phyloP scores from a whole-genome alignment of 495 filamentous ascomycete genomes.

The Penicillium daleae region DNA sequence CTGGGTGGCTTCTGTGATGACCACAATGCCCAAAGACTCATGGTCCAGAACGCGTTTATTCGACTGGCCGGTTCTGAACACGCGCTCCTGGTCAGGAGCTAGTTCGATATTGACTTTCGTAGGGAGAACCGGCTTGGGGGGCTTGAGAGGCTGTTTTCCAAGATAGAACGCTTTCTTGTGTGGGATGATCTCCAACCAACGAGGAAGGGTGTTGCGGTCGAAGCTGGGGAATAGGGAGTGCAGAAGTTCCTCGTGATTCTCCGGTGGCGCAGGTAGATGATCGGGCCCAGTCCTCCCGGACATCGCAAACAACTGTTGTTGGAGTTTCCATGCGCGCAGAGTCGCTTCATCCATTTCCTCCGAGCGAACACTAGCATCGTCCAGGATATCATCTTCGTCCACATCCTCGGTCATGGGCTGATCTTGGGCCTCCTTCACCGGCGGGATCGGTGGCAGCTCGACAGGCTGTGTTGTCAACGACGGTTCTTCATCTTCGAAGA shows the following conservation, averaged over 20 bases:
- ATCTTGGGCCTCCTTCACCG: conserved; percentile 33
- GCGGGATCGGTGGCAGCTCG: conserved; percentile 29
- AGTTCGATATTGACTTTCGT: conserved; percentile 88
- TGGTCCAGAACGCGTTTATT: conserved; percentile 59
- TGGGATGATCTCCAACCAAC: conserved; percentile 75
- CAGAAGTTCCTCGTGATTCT: conserved; percentile 69
- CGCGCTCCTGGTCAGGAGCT: conserved; percentile 75
- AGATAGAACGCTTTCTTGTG: conserved; percentile 71
- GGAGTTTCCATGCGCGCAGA: conserved; percentile 53
- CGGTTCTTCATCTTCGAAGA: conserved; percentile 45
- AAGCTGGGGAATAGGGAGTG: conserved; percentile 72
- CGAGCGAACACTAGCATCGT: conserved; percentile 33
- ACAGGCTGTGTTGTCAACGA: conserved; percentile 30
- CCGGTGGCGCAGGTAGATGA: conserved; percentile 57
- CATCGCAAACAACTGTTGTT: conserved; percentile 56
- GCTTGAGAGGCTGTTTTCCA: conserved; percentile 69
- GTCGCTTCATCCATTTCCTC: conserved; percentile 52
- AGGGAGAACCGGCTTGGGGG: conserved; percentile 78
- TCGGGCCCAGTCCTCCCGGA: conserved; percentile 43
- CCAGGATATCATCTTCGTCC: conserved; percentile 44
- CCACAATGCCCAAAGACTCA: conserved; percentile 59
- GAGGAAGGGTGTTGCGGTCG: conserved; percentile 62
- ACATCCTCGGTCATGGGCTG: conserved; percentile 33
- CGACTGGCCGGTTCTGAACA: conserved; percentile 68
- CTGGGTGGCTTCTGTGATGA: conserved; percentile 57